These are phyloP conservation scores for Ogataea angusta DNA, from an alignment of 805 yeast genomes.

Conservation along the genomic window DNA sequence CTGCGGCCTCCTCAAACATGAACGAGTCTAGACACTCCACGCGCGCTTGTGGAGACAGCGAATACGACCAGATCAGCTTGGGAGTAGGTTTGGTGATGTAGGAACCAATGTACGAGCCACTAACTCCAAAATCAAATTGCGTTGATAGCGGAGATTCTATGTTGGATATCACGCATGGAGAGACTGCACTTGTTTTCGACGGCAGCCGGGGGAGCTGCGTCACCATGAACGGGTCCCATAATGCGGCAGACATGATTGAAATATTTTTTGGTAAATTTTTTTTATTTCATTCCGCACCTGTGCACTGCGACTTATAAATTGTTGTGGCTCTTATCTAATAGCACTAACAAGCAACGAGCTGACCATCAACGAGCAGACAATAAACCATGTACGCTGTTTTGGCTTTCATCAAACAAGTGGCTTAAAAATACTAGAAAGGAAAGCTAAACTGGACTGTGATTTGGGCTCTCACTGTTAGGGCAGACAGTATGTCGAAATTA, in stretches of 20 bases:
- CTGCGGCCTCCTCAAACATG: constrained; percentile 19
- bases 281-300: neutral
- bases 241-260: constrained; percentile 8
- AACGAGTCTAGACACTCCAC: constrained; percentile 42
- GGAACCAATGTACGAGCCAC: constrained; percentile 50
- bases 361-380: too few species aligned
- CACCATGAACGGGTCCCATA: constrained; percentile 33
- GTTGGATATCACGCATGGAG: constrained; percentile 27
- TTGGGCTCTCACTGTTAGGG: too few species aligned
- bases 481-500: too few species aligned
- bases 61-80: constrained; percentile 52
- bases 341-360: neutral
- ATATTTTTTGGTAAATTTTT: constrained; percentile 5
- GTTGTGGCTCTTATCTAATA: neutral
- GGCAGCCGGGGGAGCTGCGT: constrained; percentile 33
- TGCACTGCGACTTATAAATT: constrained; percentile 6
- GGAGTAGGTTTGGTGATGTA: constrained; percentile 55
- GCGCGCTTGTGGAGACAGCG: constrained; percentile 45
- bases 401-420: too few species aligned
- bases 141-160: constrained; percentile 30
- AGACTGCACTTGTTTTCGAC: constrained; percentile 18
- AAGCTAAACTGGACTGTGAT: too few species aligned
- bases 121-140: constrained; percentile 48
- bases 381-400: too few species aligned
- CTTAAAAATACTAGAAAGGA: too few species aligned